These are phyloP conservation scores for Botrytis cinerea DNA, from an alignment of 2,329 filamentous ascomycete genomes.

Conservation along the genomic window DNA sequence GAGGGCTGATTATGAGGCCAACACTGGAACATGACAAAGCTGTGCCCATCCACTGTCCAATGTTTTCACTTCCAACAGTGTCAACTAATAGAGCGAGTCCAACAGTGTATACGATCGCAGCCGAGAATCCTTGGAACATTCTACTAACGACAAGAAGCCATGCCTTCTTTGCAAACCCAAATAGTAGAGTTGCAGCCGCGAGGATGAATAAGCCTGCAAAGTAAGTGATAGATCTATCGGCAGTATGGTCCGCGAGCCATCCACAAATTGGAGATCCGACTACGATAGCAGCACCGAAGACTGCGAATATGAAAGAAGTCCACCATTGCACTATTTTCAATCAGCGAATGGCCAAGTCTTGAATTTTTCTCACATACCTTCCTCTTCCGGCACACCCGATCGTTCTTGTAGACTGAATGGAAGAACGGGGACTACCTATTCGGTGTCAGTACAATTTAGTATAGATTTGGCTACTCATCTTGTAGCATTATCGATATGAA, in stretches of 20 bases:
- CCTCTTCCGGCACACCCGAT: conserved; percentile 51
- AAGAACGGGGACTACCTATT: conserved; percentile 63
- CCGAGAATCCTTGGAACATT: conserved; percentile 45
- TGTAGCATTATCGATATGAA: not conserved
- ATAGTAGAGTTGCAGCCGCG: conserved; percentile 54
- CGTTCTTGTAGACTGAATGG: conserved; percentile 63
- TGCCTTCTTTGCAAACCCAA: conserved; percentile 53
- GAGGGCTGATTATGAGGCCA: conserved; percentile 55
- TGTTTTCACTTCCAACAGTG: conserved; percentile 60
- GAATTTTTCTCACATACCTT: conserved; percentile 27
- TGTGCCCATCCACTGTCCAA: conserved; percentile 62
- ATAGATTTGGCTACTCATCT: not conserved
- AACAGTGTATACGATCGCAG: conserved; percentile 71
- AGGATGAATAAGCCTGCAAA: conserved; percentile 55
- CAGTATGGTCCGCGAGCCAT: conserved; percentile 55
- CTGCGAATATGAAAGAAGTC: conserved; percentile 24
- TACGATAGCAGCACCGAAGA: conserved; percentile 26
- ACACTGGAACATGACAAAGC: conserved; percentile 60
- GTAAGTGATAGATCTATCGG: conserved; percentile 62
- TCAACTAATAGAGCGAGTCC: conserved; percentile 70
- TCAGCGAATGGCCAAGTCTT: not conserved
- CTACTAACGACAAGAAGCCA: conserved; percentile 20
- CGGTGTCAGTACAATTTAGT: not conserved
- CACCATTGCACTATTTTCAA: conserved; percentile 25
- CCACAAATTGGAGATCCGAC: conserved; percentile 21